Percentiles rank a stretch among this genome's conserved stretches.
These are phyloP conservation scores for Pistacia integerrima DNA, from an alignment of 345 rosid species.

Conservation along the genomic window DNA sequence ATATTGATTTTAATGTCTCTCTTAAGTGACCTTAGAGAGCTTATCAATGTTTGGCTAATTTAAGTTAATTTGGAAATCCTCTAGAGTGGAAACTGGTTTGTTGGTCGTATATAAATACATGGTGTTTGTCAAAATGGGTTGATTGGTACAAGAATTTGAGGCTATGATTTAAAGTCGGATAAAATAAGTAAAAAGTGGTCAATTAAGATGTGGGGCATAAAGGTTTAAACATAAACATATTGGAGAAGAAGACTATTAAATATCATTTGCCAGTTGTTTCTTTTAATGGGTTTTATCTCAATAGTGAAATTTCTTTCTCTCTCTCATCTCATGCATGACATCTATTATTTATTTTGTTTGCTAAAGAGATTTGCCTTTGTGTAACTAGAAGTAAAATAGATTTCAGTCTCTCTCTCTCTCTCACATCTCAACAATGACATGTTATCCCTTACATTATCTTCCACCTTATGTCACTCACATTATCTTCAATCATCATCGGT, in stretches of 20 bases:
- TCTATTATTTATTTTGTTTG: constrained; percentile 15
- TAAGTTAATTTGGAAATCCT: too few relatives aligned
- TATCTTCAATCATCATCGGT: constrained; percentile 29
- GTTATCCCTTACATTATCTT: constrained; percentile 32
- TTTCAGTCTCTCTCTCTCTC: not conserved
- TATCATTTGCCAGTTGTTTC: constrained; percentile 26
- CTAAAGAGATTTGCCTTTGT: constrained; percentile 13
- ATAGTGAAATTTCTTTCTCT: constrained; percentile 12
- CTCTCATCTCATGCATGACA: not conserved
- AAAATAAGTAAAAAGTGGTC: not conserved
- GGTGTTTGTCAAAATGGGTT: not conserved
- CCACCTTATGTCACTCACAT: constrained; percentile 16
- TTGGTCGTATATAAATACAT: not conserved
- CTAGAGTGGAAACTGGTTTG: too few relatives aligned
- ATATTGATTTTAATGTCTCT: too few relatives aligned
- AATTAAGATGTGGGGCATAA: too few relatives aligned
- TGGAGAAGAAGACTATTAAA: too few relatives aligned
- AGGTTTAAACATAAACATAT: too few relatives aligned
- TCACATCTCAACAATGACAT: not conserved
- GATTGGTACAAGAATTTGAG: not conserved
- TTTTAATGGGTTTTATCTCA: constrained; percentile 28
- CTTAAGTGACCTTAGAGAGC: too few relatives aligned
- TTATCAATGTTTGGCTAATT: too few relatives aligned
- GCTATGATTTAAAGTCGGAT: constrained; percentile 22
- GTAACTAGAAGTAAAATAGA: constrained; percentile 12